Base-by-base conservation (phyloP, 768 basidiomycete species). In the Boletus huronensis region DNA sequence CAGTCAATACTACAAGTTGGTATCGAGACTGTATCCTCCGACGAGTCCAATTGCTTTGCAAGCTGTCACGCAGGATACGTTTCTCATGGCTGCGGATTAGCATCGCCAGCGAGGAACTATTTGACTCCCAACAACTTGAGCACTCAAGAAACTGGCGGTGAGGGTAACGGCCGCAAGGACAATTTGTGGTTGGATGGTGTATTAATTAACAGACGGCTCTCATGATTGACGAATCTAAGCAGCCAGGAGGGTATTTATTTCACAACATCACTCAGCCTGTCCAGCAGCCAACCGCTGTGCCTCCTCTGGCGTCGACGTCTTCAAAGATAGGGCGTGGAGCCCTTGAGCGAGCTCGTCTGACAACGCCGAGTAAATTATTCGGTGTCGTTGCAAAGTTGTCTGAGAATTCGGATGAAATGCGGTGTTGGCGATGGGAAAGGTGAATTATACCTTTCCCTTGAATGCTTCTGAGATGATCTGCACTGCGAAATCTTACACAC, bases 381-480 rank as follows among this genome's bases (percentile, higher is more conserved):
- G 80, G 72, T 93, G 91, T 45, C 91, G 82, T 66, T 91, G 87
- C 74, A 93, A 81, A 10, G 84, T 84, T 21, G 74, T 81, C 90
- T 91, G 59, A 35, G 34, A 51, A 50, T 53, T 39, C 50, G 52
- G 46, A 39, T 65, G 49, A 60, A 50, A 56, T 52, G 39, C 43
- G 55, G 48, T 50, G 49, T 40, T 14, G 46, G 19, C 16, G 34
- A 52, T 29, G 55, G 49, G 16, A 35, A 59, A 52, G 17, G 44
- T 29, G 50, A 31, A 59, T 71, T 38, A 57, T 68, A 89, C 91
- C 82, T 88, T 90, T 51, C 84, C 87, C 56, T 79, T 72, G 72
- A 93, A 93, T 32, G 65, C 72, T 61, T 85, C 80, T 52, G 90
- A 90, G 53, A 88, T 83, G 41, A 91, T 76, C 61, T 84, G 76